A percentile compares a stretch with the other conserved stretches of the same genome.
These are phyloP conservation scores for Ophiostoma sp. DNA, from an alignment of 2,329 filamentous ascomycete genomes.

Conservation along the genomic window DNA sequence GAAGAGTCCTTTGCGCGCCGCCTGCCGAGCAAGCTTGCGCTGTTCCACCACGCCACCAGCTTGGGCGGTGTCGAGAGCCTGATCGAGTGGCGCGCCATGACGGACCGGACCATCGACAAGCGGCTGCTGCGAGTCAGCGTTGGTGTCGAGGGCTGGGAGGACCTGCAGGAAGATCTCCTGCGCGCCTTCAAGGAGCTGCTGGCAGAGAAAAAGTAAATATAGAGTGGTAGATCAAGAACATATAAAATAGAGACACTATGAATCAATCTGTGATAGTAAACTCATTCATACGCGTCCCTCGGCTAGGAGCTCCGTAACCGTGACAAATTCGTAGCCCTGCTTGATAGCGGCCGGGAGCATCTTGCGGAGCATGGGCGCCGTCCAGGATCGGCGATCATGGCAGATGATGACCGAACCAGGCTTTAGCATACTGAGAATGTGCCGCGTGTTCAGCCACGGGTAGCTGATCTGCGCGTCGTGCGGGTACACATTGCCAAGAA, in stretches of 20 bases:
- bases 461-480: constrained; percentile 82
- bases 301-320: constrained; percentile 61
- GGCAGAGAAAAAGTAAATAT: constrained; percentile 15
- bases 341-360: constrained; percentile 66
- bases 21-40: constrained; percentile 68
- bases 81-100: constrained; percentile 95
- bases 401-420: constrained; percentile 78
- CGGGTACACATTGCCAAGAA: constrained; percentile 81
- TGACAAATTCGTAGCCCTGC: constrained; percentile 66
- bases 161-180: constrained; percentile 70
- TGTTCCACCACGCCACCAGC: constrained; percentile 94
- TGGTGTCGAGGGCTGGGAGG: constrained; percentile 81
- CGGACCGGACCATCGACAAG: constrained; percentile 66
- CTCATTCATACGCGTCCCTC: constrained; percentile 20
- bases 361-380: constrained; percentile 66
- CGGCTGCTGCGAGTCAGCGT: constrained; percentile 74
- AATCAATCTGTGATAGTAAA: background rate
- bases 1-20: constrained; percentile 54
- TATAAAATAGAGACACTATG: background rate
- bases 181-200: constrained; percentile 57
- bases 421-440: constrained; percentile 72
- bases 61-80: constrained; percentile 90
- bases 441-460: constrained; percentile 64
- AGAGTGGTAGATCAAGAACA: background rate
- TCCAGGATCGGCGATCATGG: constrained; percentile 81